phyloP scores from a whole-genome alignment of 345 rosid genomes.

The Noccaea bulbosa region DNA sequence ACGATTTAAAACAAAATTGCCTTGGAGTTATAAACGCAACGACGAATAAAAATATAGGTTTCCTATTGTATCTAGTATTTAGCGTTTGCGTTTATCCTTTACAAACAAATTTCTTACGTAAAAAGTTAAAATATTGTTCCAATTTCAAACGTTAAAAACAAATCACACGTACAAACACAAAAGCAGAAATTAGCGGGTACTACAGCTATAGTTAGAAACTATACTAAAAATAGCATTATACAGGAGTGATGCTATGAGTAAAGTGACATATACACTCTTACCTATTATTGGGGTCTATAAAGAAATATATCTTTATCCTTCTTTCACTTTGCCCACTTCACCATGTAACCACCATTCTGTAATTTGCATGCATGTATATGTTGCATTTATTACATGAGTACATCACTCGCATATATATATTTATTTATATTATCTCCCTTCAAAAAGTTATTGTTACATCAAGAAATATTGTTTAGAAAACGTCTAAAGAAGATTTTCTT shows the following conservation, averaged over 20 bases:
- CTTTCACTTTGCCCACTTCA: slow-evolving; percentile 15
- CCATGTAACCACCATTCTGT: slow-evolving; percentile 21
- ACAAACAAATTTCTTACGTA: background rate
- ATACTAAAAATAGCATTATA: slow-evolving; percentile 1
- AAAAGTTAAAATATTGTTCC: background rate
- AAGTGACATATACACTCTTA: slow-evolving; percentile 12
- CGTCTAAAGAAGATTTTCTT: background rate
- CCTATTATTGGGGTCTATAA: slow-evolving; percentile 11
- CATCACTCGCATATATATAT: background rate
- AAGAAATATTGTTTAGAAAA: background rate
- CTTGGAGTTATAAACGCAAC: background rate
- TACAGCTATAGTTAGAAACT: background rate
- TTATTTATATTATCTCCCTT: background rate
- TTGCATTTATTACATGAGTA: slow-evolving; percentile 25
- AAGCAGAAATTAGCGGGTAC: background rate
- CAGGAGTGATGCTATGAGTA: slow-evolving; percentile 11
- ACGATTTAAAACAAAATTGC: background rate
- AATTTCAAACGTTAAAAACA: background rate
- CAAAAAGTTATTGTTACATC: background rate
- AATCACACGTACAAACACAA: background rate
- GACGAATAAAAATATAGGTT: background rate
- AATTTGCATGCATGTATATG: background rate
- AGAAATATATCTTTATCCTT: slow-evolving; percentile 9
- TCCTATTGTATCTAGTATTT: background rate
- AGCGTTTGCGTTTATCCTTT: background rate